These are phyloP conservation scores for Candida parachauliodes DNA, from an alignment of 805 yeast species.

Conservation along the genomic window DNA sequence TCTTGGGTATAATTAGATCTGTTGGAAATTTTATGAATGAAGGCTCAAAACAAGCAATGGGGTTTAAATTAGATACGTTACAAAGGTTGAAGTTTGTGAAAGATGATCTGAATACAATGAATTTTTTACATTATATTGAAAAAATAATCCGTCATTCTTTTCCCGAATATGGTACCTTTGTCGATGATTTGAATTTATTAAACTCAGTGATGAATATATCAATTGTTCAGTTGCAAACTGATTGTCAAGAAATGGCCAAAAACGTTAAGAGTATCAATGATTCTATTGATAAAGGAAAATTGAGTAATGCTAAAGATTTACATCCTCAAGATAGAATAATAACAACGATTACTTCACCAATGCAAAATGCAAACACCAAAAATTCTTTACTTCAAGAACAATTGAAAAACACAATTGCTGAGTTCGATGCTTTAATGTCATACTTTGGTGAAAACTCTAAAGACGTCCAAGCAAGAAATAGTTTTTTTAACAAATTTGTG, in stretches of 20 bases:
- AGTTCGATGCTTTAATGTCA: slow-evolving; percentile 69
- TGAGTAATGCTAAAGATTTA: slow-evolving; percentile 71
- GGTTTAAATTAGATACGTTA: slow-evolving; percentile 86
- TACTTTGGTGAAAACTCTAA: slow-evolving; percentile 86
- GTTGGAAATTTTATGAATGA: slow-evolving; percentile 98
- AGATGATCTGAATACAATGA: slow-evolving; percentile 81
- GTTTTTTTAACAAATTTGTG: slow-evolving; percentile 78
- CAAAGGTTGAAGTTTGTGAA: slow-evolving; percentile 88
- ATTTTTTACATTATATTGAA: slow-evolving; percentile 90
- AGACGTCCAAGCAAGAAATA: slow-evolving; percentile 62
- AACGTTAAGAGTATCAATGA: slow-evolving; percentile 66
- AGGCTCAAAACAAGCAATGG: slow-evolving; percentile 84
- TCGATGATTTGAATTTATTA: slow-evolving; percentile 65
- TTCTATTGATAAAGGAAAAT: slow-evolving; percentile 76
- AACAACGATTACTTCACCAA: slow-evolving; percentile 53
- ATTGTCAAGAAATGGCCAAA: slow-evolving; percentile 61
- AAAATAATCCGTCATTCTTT: slow-evolving; percentile 78
- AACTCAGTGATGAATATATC: slow-evolving; percentile 66
- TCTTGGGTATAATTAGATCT: slow-evolving; percentile 79
- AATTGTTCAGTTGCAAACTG: slow-evolving; percentile 74
- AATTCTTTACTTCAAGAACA: slow-evolving; percentile 63
- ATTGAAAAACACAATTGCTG: slow-evolving; percentile 55
- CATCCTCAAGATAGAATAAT: slow-evolving; percentile 83
- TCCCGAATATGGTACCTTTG: slow-evolving; percentile 72
- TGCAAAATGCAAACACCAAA: slow-evolving; percentile 75